Base-by-base conservation (phyloP, 768 basidiomycete species). In the Lentinus brumalis region DNA sequence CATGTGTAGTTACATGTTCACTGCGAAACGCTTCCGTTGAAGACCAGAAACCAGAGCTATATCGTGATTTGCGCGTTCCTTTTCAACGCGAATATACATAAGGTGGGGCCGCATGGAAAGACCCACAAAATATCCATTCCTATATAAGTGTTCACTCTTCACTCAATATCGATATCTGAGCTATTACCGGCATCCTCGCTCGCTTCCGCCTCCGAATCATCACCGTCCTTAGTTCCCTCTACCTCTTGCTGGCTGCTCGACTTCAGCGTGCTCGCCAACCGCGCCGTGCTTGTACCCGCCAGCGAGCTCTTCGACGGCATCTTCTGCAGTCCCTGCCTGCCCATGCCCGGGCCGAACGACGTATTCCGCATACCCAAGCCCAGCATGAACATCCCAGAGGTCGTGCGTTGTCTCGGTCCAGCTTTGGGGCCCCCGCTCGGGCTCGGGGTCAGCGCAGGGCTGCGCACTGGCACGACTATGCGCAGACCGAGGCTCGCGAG, bases 341-440 rank as follows among this genome's bases (percentile, higher is more conserved):
- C 56, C 40, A 57, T 9, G 12, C 53, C 49, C 35, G 59, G 46
- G 4, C 67, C 66, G 41, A 76, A 66, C 35, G 76, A 75, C 12
- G 75, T 67, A 47, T 74, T 76, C 51, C 79, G 74, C 54, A 80
- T 72, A 29, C 87, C 86, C 15, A 86, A 68, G 4, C 86, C 86
- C 1, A 89, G 71, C 76, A 83, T 81, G 68, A 87, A 87, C 83
- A 88, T 84, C 57, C 82, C 78, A 26, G 87, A 86, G 18, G 83
- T 72, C 31, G 83, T 83, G 64, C 86, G 77, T 38, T 79, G 71
- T 42, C 78, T 75, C 40, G 74, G 70, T 14, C 21, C 63, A n/a
- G 15, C 66, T 64, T 5, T 70, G 57, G 30, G 61, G 31, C 50
- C 61, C 9, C 56, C 57, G n/a, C 18, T 31, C 16, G 53, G 29